phyloP scores from a whole-genome alignment of 305 asterid genomes.

The Fraxinus ornus region DNA sequence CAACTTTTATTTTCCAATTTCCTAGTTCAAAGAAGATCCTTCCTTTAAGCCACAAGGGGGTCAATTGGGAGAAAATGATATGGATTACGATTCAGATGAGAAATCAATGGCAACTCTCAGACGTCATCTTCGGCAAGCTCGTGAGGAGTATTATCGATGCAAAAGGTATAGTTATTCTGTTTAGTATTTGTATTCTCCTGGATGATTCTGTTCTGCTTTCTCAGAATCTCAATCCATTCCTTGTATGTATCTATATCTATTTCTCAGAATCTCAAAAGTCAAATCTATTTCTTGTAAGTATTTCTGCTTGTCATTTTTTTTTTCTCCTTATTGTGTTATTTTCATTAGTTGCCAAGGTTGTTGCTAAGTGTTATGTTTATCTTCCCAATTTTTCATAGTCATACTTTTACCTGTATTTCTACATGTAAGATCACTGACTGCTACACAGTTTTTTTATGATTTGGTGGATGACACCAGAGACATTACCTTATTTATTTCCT shows the following conservation, averaged over 20 bases:
- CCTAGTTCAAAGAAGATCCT: slow-evolving; percentile 85
- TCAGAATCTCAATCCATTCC: neutral
- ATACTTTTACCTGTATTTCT: neutral
- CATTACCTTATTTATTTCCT: neutral
- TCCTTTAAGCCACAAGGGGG: slow-evolving; percentile 99
- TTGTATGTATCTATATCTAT: neutral
- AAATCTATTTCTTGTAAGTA: neutral
- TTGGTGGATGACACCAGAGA: neutral
- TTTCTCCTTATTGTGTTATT: neutral
- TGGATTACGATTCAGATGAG: slow-evolving; percentile 98
- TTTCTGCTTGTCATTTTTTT: neutral
- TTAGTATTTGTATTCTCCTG: slow-evolving; percentile 16
- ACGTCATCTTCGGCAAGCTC: slow-evolving; percentile 88
- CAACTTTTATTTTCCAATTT: slow-evolving; percentile 27
- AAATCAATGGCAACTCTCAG: slow-evolving; percentile 97
- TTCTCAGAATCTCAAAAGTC: neutral
- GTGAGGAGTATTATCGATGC: slow-evolving; percentile 90
- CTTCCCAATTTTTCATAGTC: neutral
- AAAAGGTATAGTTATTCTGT: slow-evolving; percentile 59
- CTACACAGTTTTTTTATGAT: neutral
- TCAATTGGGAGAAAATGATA: slow-evolving; percentile 90
- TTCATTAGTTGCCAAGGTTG: neutral
- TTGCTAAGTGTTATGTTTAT: neutral
- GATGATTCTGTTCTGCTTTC: slow-evolving; percentile 4
- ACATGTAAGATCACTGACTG: neutral